Base-by-base conservation (phyloP, 108 stramenopile species). In the Hondaea fermentalgiana region DNA sequence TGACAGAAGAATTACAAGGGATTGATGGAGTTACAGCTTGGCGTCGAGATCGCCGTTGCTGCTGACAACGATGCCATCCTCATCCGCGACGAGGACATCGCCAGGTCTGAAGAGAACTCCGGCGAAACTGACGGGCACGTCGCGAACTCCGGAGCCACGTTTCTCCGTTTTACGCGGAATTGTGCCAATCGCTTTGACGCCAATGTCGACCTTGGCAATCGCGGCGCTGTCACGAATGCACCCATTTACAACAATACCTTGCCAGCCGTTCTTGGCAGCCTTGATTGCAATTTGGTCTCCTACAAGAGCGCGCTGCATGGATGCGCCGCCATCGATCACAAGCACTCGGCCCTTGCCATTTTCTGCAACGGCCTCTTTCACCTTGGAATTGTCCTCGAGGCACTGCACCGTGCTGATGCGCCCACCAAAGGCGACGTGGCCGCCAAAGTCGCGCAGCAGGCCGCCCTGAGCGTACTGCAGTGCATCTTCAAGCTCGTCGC, bases 341-440 rank as follows among this genome's bases (percentile, higher is more conserved):
- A 83, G 76, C n/a, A 83, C 76, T 6, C 51, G 19, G 51, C 76
- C 76, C 8, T 6, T 12, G 3, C 76, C 76, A 12, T 47, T 17
- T 23, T 83, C 76, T 8, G 76, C 76, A 12, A 83, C 76, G 45
- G 76, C 76, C 25, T 83, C 76, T 45, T 83, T 83, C 43, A 83
- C 76, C 76, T 53, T 47, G 51, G 76, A 83, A 23, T 83, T 83
- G 51, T 83, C 76, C 5, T 83, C 76, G 23, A 83, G 45, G 76
- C 76, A 83, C 51, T 83, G 76, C 45, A 83, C 76, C 45, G 76
- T 83, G 45, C 49, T 25, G 12, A 83, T 23, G 49, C 49, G 76
- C 10, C 76, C 76, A 12, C 10, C n/a, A 23, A 83, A 83, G 25
- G 25, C n/a, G 43, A 6, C 28, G 51, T 6, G 23, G 12, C 49